Evolutionary conservation across 2,329 filamentous ascomycete species (phyloP).

Genomic region (Zalaria sp.): DNA sequence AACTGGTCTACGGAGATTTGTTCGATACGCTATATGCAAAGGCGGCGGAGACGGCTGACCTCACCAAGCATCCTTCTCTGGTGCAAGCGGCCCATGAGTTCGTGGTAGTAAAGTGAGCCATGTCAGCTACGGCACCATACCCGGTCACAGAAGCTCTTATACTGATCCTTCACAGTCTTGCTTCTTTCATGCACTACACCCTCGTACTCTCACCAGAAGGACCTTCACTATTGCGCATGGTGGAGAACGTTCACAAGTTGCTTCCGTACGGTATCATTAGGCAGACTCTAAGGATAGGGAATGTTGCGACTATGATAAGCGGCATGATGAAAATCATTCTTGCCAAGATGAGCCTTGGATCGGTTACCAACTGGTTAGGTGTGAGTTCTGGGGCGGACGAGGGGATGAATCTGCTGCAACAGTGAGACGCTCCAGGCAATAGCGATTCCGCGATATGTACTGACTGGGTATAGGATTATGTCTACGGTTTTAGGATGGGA

Average conservation of each 20-base stretch:
- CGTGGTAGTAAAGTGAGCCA: conserved; percentile 53
- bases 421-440: conserved; percentile 17
- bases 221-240: conserved; percentile 55
- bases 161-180: conserved; percentile 37
- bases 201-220: conserved; percentile 63
- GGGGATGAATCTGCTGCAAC: conserved; percentile 68
- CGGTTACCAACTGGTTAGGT: conserved; percentile 67
- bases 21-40: conserved; percentile 51
- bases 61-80: conserved; percentile 49
- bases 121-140: conserved; percentile 2
- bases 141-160: not conserved
- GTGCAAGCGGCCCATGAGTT: conserved; percentile 52
- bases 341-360: conserved; percentile 62
- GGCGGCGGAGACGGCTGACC: conserved; percentile 43
- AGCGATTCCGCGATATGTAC: not conserved
- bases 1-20: conserved; percentile 53
- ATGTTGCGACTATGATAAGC: conserved; percentile 69
- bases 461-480: conserved; percentile 43
- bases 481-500: conserved; percentile 63
- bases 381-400: conserved; percentile 57
- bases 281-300: conserved; percentile 62
- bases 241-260: conserved; percentile 56
- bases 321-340: conserved; percentile 59
- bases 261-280: conserved; percentile 56
- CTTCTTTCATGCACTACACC: conserved; percentile 60